Percentiles rank a stretch among this genome's conserved stretches.
Evolutionary conservation across 192 early-diverging fungal genomes (phyloP).

Genomic region (Podila epigama): DNA sequence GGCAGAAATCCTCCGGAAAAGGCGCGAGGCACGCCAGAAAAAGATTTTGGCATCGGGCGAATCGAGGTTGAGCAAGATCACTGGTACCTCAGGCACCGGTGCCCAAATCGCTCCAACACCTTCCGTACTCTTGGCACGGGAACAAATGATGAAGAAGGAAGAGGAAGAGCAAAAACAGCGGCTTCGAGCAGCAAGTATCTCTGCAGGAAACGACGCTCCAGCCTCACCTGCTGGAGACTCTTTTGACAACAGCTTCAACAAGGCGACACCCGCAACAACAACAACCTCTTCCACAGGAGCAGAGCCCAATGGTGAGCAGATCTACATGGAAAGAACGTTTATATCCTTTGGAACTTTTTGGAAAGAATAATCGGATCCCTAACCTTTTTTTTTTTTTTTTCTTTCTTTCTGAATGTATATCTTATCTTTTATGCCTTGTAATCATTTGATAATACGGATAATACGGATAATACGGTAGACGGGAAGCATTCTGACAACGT

Average conservation of each 20-base stretch:
- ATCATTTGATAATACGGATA: no score
- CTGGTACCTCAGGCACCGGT: conserved; percentile 36
- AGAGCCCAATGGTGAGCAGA: neutral
- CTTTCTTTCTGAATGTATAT: no score
- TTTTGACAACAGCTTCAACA: neutral
- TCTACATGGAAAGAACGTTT: neutral
- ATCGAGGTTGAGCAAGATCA: conserved; percentile 47
- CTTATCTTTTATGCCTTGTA: no score
- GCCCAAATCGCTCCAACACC: conserved; percentile 41
- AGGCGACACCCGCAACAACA: no score
- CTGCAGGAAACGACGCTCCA: neutral
- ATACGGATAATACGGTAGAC: no score
- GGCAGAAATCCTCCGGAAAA: conserved; percentile 44
- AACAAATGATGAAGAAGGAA: conserved; percentile 32
- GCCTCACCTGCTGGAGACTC: neutral
- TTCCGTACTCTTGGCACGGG: conserved; percentile 32
- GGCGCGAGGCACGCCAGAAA: conserved; percentile 46
- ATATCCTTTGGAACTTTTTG: no score
- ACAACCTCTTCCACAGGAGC: neutral
- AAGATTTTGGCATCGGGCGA: conserved; percentile 49
- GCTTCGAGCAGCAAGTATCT: conserved; percentile 1
- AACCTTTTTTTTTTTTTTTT: no score
- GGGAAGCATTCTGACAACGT: neutral
- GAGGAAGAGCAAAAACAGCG: conserved; percentile 28
- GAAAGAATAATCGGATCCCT: no score